Base-by-base conservation (phyloP, 73 alveolate species). In the Paramecium bursaria region DNA sequence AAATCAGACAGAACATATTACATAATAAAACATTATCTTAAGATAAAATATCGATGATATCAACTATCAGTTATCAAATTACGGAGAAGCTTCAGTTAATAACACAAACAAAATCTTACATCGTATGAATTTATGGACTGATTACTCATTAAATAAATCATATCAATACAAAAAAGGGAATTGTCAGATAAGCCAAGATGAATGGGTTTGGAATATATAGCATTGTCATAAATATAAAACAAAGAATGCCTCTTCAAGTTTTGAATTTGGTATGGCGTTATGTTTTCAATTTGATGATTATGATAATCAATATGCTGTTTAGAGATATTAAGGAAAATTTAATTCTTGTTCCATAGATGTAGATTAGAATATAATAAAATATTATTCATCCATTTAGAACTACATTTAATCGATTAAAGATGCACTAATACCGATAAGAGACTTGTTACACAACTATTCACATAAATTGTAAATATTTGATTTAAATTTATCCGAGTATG, bases 181-280 rank as follows among this genome's bases (percentile, higher is more conserved):
- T 30, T 57, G 76, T 13, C 27, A 42, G 15, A 31, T 57, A 10
- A 30, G 51, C 0, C 33, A 57, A 57, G 76, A 57, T 57, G 76
- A 57, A 57, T 57, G 76, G 76, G 76, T 30, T 30, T 57, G 76
- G 76, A 23, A 30, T 30, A 42, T 30, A 14, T 7, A 27, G 4
- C 51, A 57, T 29, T 57, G 76, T 17, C 27, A 57, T 30, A 30
- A 57, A 30, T 57, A 57, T 13, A 57, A 57, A n/a, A 50, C 76
- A 0, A 50, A 57, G 13, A 19, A 57, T 30, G 27, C 76, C 76
- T 27, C 76, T 30, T 57, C 50, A 42, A 57, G n/a, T n/a, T n/a
- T n/a, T n/a, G 76, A 57, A 57, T 57, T 57, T n/a, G 76, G 76
- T 0, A 57, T 57, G 76, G 50, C 76, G 29, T 30, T 57, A 14